A percentile compares a stretch with the other conserved stretches of the same genome.
These are phyloP conservation scores for Pestalotiopsis sp. DNA, from an alignment of 2,329 filamentous ascomycete species.

Conservation along the genomic window DNA sequence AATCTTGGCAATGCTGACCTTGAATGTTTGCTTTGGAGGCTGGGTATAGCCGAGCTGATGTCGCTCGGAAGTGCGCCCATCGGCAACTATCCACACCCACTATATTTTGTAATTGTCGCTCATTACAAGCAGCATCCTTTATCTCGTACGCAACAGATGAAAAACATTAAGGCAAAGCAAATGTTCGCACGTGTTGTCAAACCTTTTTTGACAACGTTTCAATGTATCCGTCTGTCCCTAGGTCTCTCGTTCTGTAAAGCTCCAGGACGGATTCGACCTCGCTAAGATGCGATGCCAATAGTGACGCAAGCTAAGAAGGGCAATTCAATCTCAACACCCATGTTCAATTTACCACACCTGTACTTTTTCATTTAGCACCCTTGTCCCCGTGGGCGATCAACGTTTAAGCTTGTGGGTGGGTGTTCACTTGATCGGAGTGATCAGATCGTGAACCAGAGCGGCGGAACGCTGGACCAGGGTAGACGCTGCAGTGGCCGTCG, in stretches of 20 bases:
- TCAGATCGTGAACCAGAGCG: background rate
- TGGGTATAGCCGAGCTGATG: background rate
- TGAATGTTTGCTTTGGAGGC: background rate
- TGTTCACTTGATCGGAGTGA: background rate
- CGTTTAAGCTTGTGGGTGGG: background rate
- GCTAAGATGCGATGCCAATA: background rate
- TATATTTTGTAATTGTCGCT: too few species aligned
- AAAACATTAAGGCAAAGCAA: too few species aligned
- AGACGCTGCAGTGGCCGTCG: background rate
- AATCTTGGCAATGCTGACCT: background rate
- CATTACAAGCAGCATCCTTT: too few species aligned
- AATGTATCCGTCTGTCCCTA: background rate
- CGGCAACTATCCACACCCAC: too few species aligned
- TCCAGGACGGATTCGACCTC: background rate
- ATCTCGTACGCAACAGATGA: too few species aligned
- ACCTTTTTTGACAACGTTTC: background rate
- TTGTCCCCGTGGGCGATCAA: background rate
- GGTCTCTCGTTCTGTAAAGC: background rate
- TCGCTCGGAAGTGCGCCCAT: background rate
- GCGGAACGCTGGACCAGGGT: background rate
- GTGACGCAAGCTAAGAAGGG: background rate
- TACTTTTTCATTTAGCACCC: background rate
- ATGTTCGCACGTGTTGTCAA: background rate
- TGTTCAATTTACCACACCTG: background rate
- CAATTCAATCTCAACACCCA: background rate